phyloP scores from a whole-genome alignment of 805 yeast species.

The Yarrowia sp. region DNA sequence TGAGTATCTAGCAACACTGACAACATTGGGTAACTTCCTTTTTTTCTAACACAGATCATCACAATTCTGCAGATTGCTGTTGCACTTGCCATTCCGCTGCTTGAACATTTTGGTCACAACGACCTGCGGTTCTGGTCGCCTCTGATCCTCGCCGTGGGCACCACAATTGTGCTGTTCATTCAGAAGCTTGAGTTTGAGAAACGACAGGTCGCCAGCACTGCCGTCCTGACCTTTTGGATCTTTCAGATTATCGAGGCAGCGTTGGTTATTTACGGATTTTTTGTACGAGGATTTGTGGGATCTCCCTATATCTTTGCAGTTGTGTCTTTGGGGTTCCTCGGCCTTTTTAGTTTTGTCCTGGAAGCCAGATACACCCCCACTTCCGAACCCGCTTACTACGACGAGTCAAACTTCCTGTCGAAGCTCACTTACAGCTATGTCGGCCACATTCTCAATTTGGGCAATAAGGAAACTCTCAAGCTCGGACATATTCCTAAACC shows the following conservation, averaged over 20 bases:
- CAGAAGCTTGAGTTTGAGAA: conserved; percentile 19
- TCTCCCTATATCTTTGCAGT: not conserved
- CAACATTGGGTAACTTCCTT: not conserved
- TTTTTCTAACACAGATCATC: conserved; percentile 5
- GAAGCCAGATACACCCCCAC: conserved; percentile 36
- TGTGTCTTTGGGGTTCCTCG: not conserved
- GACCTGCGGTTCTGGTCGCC: conserved; percentile 26
- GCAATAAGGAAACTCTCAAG: not conserved
- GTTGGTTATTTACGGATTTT: conserved; percentile 27
- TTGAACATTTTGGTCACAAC: not conserved
- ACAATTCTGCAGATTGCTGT: not conserved
- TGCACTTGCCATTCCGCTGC: not conserved
- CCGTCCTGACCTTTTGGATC: conserved; percentile 31
- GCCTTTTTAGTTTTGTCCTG: conserved; percentile 24
- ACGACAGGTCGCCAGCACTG: conserved; percentile 28
- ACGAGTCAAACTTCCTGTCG: not conserved
- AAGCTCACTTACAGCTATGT: not conserved
- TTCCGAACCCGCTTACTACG: not conserved
- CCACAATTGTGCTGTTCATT: not conserved
- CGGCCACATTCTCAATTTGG: not conserved
- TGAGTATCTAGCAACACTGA: not conserved
- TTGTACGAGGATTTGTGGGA: conserved; percentile 6
- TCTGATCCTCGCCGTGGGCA: conserved; percentile 8
- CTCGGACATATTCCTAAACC: not conserved
- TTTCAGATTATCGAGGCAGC: conserved; percentile 22